Percentiles rank a stretch among this genome's conserved stretches.
These are phyloP conservation scores for Pythium phragmitis DNA, from an alignment of 352 stramenopile genomes.

Conservation along the genomic window DNA sequence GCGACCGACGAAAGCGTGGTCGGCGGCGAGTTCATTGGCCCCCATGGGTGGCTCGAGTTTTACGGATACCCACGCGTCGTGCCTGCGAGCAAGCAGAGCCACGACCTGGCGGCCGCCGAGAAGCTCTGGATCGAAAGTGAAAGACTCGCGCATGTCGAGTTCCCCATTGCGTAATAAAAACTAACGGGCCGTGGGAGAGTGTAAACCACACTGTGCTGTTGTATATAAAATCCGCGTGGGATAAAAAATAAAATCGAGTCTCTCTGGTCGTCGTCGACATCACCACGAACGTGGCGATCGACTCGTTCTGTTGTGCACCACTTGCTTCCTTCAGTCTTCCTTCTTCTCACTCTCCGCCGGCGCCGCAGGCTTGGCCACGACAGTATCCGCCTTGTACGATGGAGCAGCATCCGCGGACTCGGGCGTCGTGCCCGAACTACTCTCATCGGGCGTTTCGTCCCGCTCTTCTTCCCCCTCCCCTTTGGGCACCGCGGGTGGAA, in stretches of 20 bases:
- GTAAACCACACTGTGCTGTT: background rate
- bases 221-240: conserved; percentile 3
- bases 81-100: conserved; percentile 47
- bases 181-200: background rate
- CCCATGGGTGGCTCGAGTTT: conserved; percentile 36
- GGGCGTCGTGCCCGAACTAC: conserved; percentile 12
- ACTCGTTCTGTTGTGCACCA: background rate
- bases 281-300: background rate
- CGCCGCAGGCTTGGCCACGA: background rate
- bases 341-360: background rate
- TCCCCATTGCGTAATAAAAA: conserved; percentile 12
- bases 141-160: conserved; percentile 21
- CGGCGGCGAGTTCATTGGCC: conserved; percentile 36
- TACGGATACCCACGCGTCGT: conserved; percentile 58
- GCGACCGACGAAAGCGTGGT: conserved; percentile 33
- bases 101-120: conserved; percentile 3
- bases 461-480: conserved; percentile 21
- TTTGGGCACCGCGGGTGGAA: background rate
- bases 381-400: background rate
- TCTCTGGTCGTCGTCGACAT: background rate
- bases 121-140: conserved; percentile 50
- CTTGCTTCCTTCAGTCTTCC: background rate
- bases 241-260: background rate
- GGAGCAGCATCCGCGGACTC: conserved; percentile 5
- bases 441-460: conserved; percentile 18